Base-by-base conservation (phyloP, 306 rosid species). In the Lathyrus oleraceus region DNA sequence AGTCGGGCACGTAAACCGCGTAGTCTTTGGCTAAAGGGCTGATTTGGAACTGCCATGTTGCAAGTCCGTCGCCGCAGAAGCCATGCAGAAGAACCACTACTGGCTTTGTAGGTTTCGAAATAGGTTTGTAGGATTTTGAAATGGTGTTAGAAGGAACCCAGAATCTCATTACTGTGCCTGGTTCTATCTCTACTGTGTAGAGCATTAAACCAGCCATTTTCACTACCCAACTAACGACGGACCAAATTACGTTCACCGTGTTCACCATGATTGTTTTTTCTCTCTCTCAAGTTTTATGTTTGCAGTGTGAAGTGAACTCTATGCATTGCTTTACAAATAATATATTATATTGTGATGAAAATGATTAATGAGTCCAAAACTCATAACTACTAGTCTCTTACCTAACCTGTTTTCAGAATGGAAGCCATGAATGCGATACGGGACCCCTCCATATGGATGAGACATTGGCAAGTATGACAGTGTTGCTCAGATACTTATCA, bases 1-100 rank as follows among this genome's bases (percentile, higher is more conserved):
- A 84, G 80, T 92, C 97, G 0, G 97, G 95, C 10, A 92, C 88
- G 69, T 89, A 89, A 3, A 92, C 97, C 0, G 87, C 81, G 79
- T 89, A 87, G 0, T 70, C 65, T 70, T 86, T 89, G 0, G 87
- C 44, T 8, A 92, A 48, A 1, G 90, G 64, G 2, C 68, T 83
- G 0, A 91, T 74, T 68, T 92, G 98, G 44, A 82, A 81, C 32
- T 83, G 89, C 98, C 97, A 92, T 5, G 83, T 92, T 16, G 82
- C 76, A 6, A 91, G 81, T 4, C 95, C 92, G 64, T 91, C 97
- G 1, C 86, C 90, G 10, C 86, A 86, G 69, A 91, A 91, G 8
- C 97, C 97, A 23, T 88, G 97, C 6, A 88, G 19, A 16, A 91
- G 78, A 21, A 91, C 89, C 47, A 88, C 87, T 30, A 66, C 93